Evolutionary conservation across 495 filamentous ascomycete genomes (phyloP), one percentile per base, ranked within the genome.

Genomic region (Penicillium paxilli): DNA sequence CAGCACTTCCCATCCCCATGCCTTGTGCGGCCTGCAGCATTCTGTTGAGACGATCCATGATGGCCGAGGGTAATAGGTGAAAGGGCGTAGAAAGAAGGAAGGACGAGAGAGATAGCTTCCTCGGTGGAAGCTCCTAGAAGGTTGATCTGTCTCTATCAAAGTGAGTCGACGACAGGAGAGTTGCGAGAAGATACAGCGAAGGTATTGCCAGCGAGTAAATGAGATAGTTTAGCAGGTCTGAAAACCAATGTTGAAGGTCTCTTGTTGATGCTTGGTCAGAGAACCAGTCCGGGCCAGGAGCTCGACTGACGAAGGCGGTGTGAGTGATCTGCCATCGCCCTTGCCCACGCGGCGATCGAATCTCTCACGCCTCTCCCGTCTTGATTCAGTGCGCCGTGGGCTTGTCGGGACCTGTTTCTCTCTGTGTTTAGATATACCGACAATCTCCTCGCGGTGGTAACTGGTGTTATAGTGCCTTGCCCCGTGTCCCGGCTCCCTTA

Each of bases 11-110:
- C 64, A 89, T 84, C 49, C 85, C 85, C 84, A 95, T 89, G 71
- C 85, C 84, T 62, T 88, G 87, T 64, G 87, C 88, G 57, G 83
- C 83, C 63, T 87, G 81, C 52, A 96, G 80, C 85, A 96, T 87
- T 62, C 87, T 80, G 66, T 87, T 87, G 65, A 96, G 84, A 63
- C 92, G 88, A 67, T 96, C 91, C 92, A 96, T 96, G 53, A 40
- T 53, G 62, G 48, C 48, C 59, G 49, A 52, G 41, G 35, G 47
- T 51, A 68, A 58, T 58, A 60, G 47, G 50, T 49, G 26, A 40
- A 44, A 55, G 46, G 57, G 47, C 48, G 50, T 38, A 19, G 35
- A 38, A 63, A 41, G 56, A 52, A 54, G 45, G 40, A 61, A 30
- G 54, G 52, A 47, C 56, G 57, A 44, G 45, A 56, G 25, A 30